phyloP scores from a whole-genome alignment of 2,329 filamentous ascomycete species.

The Trichothecium sympodiale region DNA sequence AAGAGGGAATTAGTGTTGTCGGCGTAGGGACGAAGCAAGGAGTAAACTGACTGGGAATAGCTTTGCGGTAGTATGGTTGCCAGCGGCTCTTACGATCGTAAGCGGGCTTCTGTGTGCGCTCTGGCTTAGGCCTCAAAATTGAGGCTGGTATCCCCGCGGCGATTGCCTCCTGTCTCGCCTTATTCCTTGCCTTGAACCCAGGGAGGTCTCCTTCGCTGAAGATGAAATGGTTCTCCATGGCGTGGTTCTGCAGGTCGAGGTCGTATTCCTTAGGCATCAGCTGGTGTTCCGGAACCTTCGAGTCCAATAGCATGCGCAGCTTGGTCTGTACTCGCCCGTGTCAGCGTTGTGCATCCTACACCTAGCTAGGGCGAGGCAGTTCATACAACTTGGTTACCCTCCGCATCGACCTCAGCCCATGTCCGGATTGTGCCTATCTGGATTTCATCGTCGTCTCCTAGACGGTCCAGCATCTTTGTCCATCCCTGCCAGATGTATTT shows the following conservation, averaged over 20 bases:
- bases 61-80: constrained; percentile 55
- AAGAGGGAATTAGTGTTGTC: neutral
- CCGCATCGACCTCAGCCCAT: constrained; percentile 42
- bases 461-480: constrained; percentile 38
- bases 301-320: constrained; percentile 54
- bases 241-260: constrained; percentile 51
- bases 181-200: constrained; percentile 33
- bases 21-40: neutral
- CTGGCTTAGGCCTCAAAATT: constrained; percentile 27
- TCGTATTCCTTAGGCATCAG: constrained; percentile 81
- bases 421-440: constrained; percentile 64
- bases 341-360: neutral
- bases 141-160: constrained; percentile 49
- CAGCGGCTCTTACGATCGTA: constrained; percentile 32
- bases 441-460: constrained; percentile 74
- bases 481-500: constrained; percentile 74
- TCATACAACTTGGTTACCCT: constrained; percentile 16
- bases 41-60: constrained; percentile 59
- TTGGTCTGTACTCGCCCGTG: constrained; percentile 16
- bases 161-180: constrained; percentile 41
- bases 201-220: constrained; percentile 92
- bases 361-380: neutral
- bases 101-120: constrained; percentile 29
- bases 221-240: constrained; percentile 77
- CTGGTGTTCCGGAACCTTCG: constrained; percentile 55